Conservation (phyloP, 2,329 filamentous ascomycete genomes). For the Pezicula neosporulosa region DNA sequence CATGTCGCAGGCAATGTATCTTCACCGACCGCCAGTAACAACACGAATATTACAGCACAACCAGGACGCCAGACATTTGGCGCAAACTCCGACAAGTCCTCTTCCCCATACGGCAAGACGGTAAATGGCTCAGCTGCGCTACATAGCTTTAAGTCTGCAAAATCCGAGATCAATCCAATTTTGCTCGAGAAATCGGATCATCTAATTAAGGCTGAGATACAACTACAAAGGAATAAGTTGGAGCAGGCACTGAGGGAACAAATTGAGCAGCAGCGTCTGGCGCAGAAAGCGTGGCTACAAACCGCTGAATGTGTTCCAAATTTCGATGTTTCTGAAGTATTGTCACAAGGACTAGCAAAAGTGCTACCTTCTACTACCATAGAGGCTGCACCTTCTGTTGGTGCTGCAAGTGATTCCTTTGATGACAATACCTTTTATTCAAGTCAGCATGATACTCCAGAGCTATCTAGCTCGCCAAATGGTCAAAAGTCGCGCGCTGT, state of each 20-base stretch:
- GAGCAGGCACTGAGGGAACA: constrained; percentile 77
- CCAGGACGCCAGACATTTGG: constrained; percentile 8
- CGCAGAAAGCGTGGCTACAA: constrained; percentile 39
- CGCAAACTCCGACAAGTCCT: constrained; percentile 16
- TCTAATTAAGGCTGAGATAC: constrained; percentile 76
- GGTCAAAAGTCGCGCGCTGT: constrained; percentile 19
- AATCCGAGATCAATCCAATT: constrained; percentile 75
- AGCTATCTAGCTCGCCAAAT: constrained; percentile 40
- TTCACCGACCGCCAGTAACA: background rate
- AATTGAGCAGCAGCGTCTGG: constrained; percentile 57
- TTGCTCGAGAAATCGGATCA: constrained; percentile 84
- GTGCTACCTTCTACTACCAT: constrained; percentile 61
- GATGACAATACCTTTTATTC: constrained; percentile 97
- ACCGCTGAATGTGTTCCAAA: constrained; percentile 53
- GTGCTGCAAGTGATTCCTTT: constrained; percentile 71
- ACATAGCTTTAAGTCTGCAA: constrained; percentile 38
- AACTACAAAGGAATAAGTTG: constrained; percentile 75
- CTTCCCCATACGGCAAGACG: constrained; percentile 19
- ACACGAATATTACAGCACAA: constrained; percentile 5
- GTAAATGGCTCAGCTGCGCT: constrained; percentile 27
- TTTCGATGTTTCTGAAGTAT: constrained; percentile 69
- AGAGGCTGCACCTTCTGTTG: constrained; percentile 51
- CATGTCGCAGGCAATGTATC: constrained; percentile 6
- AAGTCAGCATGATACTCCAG: constrained; percentile 80
- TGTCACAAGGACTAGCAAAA: constrained; percentile 66